Percentiles rank a stretch among this genome's conserved stretches.
Conservation (phyloP, 805 yeast species). For the Grigorovia jiainica region DNA sequence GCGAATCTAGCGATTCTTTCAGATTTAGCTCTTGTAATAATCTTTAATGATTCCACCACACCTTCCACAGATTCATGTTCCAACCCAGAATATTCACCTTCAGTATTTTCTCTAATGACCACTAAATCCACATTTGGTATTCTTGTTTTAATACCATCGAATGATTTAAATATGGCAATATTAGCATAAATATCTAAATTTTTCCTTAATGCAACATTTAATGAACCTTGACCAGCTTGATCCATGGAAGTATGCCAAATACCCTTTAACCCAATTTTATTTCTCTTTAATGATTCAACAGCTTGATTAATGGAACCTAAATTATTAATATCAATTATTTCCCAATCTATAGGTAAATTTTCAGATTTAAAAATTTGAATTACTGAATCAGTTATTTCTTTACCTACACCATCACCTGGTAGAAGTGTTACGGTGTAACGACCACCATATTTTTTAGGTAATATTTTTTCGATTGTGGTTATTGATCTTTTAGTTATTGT, state of each 20-base stretch:
- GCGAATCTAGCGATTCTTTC: slow-evolving; percentile 98
- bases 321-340: slow-evolving; percentile 59
- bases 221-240: slow-evolving; percentile 68
- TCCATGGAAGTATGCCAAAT: slow-evolving; percentile 83
- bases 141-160: slow-evolving; percentile 89
- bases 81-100: slow-evolving; percentile 96
- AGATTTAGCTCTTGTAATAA: slow-evolving; percentile 87
- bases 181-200: slow-evolving; percentile 94
- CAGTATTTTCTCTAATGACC: slow-evolving; percentile 96
- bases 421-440: slow-evolving; percentile 87
- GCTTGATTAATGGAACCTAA: slow-evolving; percentile 68
- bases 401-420: slow-evolving; percentile 98
- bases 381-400: slow-evolving; percentile 90
- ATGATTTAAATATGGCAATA: slow-evolving; percentile 83
- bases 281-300: slow-evolving; percentile 84
- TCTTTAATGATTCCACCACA: slow-evolving; percentile 92
- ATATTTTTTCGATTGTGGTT: slow-evolving; percentile 43
- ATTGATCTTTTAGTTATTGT: slow-evolving; percentile 42
- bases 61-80: slow-evolving; percentile 97
- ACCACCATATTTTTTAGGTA: slow-evolving; percentile 92
- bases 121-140: slow-evolving; percentile 85
- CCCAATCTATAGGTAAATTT: slow-evolving; percentile 91
- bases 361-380: slow-evolving; percentile 79
- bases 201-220: slow-evolving; percentile 94
- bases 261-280: slow-evolving; percentile 95